Evolutionary conservation across 768 basidiomycete species (phyloP), one percentile per base, ranked within the genome.

Genomic region (Candolleomyces aberdarensis): DNA sequence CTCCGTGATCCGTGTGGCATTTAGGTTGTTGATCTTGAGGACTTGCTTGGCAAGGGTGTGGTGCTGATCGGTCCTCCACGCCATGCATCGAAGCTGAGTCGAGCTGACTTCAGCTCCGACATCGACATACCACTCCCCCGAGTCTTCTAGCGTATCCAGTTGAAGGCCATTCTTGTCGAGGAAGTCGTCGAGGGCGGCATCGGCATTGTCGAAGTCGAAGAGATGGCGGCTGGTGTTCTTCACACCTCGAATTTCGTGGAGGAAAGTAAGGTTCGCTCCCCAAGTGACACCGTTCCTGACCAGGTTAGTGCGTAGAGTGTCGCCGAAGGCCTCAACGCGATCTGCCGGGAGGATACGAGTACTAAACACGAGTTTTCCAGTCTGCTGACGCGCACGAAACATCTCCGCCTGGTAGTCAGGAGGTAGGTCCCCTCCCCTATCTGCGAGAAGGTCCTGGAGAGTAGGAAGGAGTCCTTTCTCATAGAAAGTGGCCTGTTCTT

Each of bases 121-220:
- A 48, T 72, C 66, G 3, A 72, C 58, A 15, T 48, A 72, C 70
- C 69, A 72, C 0, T 58, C 40, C 0, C 65, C 66, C 14, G 20
- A 2, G 10, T n/a, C 17, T 15, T 29, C 41, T n/a, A n/a, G n/a
- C 6, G 32, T 26, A 5, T 60, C 17, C 22, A 17, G n/a, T n/a
- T 5, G 39, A 26, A 61, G 43, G 7, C 26, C 9, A 13, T 53
- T 17, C 9, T 61, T n/a, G 19, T 5, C 3, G 9, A 64, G 41
- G 31, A 59, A 56, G 6, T 56, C 11, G 8, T 22, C 5, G 3
- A 61, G 49, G n/a, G 48, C 49, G 26, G 19, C 3, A 5, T 31
- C 17, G 2, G 60, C 51, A 17, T 15, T n/a, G 13, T 48, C 9
- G 14, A 0, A 14, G 15, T 54, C 31, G 9, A 32, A 32, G 5